Conservation (phyloP, 2,329 filamentous ascomycete species). For the Fusarium sarcochroum region DNA sequence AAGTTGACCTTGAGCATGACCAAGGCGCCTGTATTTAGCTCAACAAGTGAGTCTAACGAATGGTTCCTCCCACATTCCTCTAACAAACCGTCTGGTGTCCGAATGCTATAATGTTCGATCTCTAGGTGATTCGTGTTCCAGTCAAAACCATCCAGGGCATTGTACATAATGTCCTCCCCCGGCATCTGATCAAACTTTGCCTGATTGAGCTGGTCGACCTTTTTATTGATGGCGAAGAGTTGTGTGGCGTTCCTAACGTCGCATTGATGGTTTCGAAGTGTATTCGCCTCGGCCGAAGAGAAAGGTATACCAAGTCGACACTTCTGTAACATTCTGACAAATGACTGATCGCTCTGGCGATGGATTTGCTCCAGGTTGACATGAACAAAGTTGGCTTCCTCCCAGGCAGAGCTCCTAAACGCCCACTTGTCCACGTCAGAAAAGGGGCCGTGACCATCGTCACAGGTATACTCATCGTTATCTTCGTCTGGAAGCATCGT, state of each 20-base stretch:
- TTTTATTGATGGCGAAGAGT: slow-evolving; percentile 25
- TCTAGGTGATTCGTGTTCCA: background rate
- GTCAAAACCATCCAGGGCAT: slow-evolving; percentile 30
- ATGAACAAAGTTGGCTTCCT: slow-evolving; percentile 65
- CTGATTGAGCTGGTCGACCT: slow-evolving; percentile 20
- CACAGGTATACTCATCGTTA: slow-evolving; percentile 44
- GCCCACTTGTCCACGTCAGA: slow-evolving; percentile 70
- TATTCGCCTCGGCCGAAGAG: slow-evolving; percentile 52
- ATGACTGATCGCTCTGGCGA: slow-evolving; percentile 67
- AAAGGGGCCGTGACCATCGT: slow-evolving; percentile 55
- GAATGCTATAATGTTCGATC: background rate
- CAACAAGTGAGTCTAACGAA: slow-evolving; percentile 19
- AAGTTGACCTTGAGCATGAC: slow-evolving; percentile 49
- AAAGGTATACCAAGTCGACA: slow-evolving; percentile 63
- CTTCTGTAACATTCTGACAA: slow-evolving; percentile 69
- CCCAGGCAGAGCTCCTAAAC: slow-evolving; percentile 70
- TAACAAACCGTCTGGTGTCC: slow-evolving; percentile 1
- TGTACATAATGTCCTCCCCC: background rate
- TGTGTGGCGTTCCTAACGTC: slow-evolving; percentile 49
- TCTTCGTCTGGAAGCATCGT: background rate
- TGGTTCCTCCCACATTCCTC: slow-evolving; percentile 16
- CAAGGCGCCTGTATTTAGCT: slow-evolving; percentile 33
- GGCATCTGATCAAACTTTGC: slow-evolving; percentile 18
- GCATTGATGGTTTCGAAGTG: slow-evolving; percentile 60
- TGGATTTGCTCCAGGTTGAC: slow-evolving; percentile 69